Evolutionary conservation across 225 moss, liverwort and hornwort genomes (phyloP).

Genomic region (Pseudisothecium myosuroides): DNA sequence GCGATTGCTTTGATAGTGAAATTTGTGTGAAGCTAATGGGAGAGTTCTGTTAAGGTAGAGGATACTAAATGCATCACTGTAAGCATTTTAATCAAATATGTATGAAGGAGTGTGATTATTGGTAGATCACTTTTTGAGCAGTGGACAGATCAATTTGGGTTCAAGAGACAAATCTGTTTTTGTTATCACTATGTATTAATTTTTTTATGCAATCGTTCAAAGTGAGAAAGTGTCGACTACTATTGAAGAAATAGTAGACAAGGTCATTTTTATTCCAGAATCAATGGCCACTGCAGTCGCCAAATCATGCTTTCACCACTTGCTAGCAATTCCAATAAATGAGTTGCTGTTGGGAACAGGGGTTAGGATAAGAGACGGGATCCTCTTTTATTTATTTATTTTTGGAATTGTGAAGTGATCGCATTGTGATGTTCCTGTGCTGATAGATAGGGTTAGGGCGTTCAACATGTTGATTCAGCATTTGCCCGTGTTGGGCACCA

Average conservation of each 20-base stretch:
- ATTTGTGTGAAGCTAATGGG: too few species aligned
- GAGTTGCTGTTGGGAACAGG: not conserved
- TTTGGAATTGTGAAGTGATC: not conserved
- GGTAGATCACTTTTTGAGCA: not conserved
- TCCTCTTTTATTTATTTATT: not conserved
- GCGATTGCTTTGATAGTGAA: not conserved
- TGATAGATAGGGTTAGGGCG: not conserved
- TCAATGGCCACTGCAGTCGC: not conserved
- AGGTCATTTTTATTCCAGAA: not conserved
- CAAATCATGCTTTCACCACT: not conserved
- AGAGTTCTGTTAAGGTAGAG: not conserved
- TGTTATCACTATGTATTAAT: not conserved
- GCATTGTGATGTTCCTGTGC: not conserved
- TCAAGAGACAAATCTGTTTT: not conserved
- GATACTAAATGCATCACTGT: not conserved
- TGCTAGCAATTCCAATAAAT: too few species aligned
- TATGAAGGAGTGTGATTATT: not conserved
- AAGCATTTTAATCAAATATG: not conserved
- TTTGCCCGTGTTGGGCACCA: slow-evolving; percentile 71
- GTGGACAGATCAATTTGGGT: not conserved
- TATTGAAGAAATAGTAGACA: not conserved
- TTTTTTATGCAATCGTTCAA: not conserved
- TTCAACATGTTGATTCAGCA: slow-evolving; percentile 89
- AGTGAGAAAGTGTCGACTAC: not conserved
- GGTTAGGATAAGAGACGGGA: not conserved